A percentile compares a stretch with the other conserved stretches of the same genome.
Conservation (phyloP, 805 yeast species). For the Candida sithepensis region DNA sequence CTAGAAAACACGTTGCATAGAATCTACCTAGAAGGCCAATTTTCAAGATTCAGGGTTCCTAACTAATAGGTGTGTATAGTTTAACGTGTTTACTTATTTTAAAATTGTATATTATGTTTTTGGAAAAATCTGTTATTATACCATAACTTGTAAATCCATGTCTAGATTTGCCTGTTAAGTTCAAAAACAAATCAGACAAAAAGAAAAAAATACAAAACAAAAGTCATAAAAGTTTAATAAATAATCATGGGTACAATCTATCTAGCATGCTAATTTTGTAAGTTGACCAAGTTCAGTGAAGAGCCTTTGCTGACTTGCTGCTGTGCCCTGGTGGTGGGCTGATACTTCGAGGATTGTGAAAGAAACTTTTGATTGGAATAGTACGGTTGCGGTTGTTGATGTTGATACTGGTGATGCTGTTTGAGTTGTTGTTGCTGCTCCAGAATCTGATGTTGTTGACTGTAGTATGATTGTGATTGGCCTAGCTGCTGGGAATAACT, state of each 20-base stretch:
- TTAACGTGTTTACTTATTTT: not conserved
- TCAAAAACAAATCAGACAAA: not conserved
- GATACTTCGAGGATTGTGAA: constrained; percentile 8
- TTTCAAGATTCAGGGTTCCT: constrained; percentile 51
- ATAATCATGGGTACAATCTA: not conserved
- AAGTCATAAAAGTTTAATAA: not conserved
- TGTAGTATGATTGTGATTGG: not conserved
- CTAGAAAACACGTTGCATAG: constrained; percentile 60
- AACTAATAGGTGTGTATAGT: constrained; percentile 3
- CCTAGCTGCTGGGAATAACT: not conserved
- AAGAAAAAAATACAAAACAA: not conserved
- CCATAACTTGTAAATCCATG: not conserved
- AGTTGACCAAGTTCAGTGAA: constrained; percentile 19
- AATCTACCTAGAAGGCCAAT: constrained; percentile 70
- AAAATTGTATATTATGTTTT: not conserved
- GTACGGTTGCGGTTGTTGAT: constrained; percentile 2
- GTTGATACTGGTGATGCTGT: constrained; percentile 1
- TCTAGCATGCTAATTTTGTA: constrained; percentile 12
- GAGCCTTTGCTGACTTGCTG: constrained; percentile 23
- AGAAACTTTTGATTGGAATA: constrained; percentile 3
- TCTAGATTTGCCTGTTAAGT: not conserved
- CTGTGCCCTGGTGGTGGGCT: constrained; percentile 32
- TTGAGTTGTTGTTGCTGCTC: constrained; percentile 8
- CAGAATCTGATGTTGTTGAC: not conserved
- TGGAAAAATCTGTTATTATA: too few species aligned